Evolutionary conservation across 768 basidiomycete species (phyloP), one percentile per base, ranked within the genome.

Genomic region (Termitomyces sp.): DNA sequence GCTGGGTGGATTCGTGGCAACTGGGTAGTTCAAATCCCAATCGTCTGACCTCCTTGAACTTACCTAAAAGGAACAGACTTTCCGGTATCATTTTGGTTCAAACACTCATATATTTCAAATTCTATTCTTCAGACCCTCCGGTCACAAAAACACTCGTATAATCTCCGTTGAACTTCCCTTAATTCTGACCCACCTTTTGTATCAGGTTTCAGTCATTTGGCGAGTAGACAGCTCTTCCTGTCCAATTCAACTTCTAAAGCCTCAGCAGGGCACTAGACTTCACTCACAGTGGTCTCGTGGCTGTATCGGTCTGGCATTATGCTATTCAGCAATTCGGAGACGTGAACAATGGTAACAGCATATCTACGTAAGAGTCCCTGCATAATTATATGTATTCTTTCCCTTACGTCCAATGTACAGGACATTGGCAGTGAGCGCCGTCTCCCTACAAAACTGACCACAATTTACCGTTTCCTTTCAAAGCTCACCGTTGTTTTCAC

Each of bases 51-150:
- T 31, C 6, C 34, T n/a, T 12, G 17, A 17, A n/a, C 14, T 56
- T 9, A 58, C 25, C 1, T 9, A 21, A 8, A 29, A 31, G 3
- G 0, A 3, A 49, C 12, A 70, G 70, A 9, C 65, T 71, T 38
- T 73, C 72, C 27, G 77, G 77, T 3, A 63, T 72, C 17, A 70
- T 73, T 5, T 50, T 65, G n/a, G 65, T 75, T 1, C 75, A 77
- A 53, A 62, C 63, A 1, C 48, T 74, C 34, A 49, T 73, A 4
- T 77, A 74, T 60, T 68, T 70, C 60, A 73, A 71, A 56, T 49
- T 73, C 3, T 75, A 73, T 45, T 67, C 69, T 4, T 57, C 48
- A 19, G 75, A 77, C 56, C 32, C 52, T 7, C 31, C 23, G 1
- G 53, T 51, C 19, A 31, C 71, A 7, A 75, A 75, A 47, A 10